phyloP scores from a whole-genome alignment of 208 protist genomes.

The Trypanosoma avium region DNA sequence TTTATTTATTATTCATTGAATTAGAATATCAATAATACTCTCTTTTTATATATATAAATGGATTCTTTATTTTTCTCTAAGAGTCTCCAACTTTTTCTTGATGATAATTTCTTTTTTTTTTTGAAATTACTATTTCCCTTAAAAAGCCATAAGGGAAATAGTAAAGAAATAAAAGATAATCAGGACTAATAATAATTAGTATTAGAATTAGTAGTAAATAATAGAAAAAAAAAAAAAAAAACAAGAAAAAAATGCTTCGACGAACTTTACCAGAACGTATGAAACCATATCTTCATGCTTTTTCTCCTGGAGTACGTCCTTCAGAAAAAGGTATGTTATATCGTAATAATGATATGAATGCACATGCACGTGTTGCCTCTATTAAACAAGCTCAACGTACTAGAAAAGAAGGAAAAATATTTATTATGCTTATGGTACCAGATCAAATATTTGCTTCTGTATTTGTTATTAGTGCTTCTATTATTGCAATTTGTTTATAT shows the following conservation, averaged over 20 bases:
- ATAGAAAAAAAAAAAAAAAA: neutral
- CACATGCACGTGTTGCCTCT: conserved; percentile 62
- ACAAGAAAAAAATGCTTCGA: conserved; percentile 53
- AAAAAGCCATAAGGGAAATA: too few relatives aligned
- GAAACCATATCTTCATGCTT: conserved; percentile 82
- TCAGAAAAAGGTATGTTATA: conserved; percentile 89
- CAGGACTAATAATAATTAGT: too few relatives aligned
- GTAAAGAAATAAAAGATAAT: too few relatives aligned
- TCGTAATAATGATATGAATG: conserved; percentile 88
- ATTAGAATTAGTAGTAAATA: conserved; percentile 4
- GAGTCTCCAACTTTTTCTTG: too few relatives aligned
- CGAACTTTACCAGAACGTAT: conserved; percentile 38
- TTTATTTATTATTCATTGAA: too few relatives aligned
- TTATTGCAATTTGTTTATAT: conserved; percentile 28
- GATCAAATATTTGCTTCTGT: conserved; percentile 65
- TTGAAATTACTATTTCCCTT: too few relatives aligned
- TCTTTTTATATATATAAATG: too few relatives aligned
- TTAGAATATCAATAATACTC: too few relatives aligned
- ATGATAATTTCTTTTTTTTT: too few relatives aligned
- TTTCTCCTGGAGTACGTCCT: conserved; percentile 70
- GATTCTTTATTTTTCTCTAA: too few relatives aligned
- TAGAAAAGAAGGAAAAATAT: conserved; percentile 42
- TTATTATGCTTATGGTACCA: conserved; percentile 59
- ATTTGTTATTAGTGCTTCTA: conserved; percentile 12
- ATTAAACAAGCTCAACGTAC: conserved; percentile 72